phyloP scores from a whole-genome alignment of 192 early-diverging fungal species.

The Podila clonocystis region DNA sequence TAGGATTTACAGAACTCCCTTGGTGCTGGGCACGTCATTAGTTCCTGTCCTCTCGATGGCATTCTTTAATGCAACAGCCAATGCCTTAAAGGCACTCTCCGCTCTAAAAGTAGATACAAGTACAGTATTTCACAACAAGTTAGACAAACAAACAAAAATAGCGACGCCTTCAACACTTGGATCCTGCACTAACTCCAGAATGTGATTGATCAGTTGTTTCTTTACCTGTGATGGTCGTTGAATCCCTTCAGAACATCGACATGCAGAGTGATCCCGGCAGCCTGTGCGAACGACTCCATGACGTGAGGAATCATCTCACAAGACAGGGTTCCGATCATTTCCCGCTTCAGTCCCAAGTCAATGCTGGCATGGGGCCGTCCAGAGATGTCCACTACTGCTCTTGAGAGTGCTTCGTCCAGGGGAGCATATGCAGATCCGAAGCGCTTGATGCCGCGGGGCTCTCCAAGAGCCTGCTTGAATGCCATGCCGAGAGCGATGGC shows the following conservation, averaged over 20 bases:
- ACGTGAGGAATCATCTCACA: constrained; percentile 99
- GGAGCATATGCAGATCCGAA: constrained; percentile 97
- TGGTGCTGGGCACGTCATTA: constrained; percentile 94
- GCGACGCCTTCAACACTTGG: neutral
- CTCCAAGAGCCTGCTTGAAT: constrained; percentile 92
- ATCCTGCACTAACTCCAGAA: too few relatives aligned
- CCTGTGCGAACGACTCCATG: constrained; percentile 89
- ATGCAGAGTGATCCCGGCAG: constrained; percentile 94
- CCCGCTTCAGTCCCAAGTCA: constrained; percentile 89
- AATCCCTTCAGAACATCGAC: constrained; percentile 94
- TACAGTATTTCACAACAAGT: neutral
- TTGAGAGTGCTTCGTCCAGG: constrained; percentile 94
- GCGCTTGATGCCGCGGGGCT: constrained; percentile 88
- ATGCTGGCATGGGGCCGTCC: constrained; percentile 88
- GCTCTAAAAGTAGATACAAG: constrained; percentile 61
- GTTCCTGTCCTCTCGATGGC: constrained; percentile 88
- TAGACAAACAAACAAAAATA: constrained; percentile 1
- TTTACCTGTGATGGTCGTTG: constrained; percentile 97
- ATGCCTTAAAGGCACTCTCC: constrained; percentile 97
- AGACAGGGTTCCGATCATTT: constrained; percentile 89
- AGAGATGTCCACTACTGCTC: constrained; percentile 97
- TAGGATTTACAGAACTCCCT: constrained; percentile 78
- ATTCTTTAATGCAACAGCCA: constrained; percentile 92
- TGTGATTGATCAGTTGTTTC: too few relatives aligned
- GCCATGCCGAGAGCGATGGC: constrained; percentile 94